phyloP scores from a whole-genome alignment of 257 asterid species.

The Thymus quinquecostatus region DNA sequence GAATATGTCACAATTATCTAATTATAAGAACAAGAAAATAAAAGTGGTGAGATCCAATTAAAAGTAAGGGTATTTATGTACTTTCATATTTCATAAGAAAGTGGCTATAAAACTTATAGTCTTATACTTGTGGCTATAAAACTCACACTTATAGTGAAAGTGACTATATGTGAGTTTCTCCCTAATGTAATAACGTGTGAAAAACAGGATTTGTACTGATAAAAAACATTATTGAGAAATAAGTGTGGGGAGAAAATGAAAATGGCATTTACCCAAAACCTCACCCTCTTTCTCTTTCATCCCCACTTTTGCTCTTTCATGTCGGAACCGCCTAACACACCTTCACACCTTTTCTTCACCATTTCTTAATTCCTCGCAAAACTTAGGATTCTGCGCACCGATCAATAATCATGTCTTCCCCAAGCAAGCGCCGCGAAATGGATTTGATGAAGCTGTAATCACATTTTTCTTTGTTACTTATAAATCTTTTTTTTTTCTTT shows the following conservation, averaged over 20 bases:
- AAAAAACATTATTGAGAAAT: neutral
- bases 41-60: too few relatives aligned
- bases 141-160: too few relatives aligned
- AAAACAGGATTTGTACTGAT: too few relatives aligned
- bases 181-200: too few relatives aligned
- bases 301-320: constrained; percentile 36
- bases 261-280: constrained; percentile 23
- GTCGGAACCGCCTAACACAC: constrained; percentile 38
- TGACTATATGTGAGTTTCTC: too few relatives aligned
- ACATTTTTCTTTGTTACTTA: constrained; percentile 1
- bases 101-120: too few relatives aligned
- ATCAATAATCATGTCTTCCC: constrained; percentile 69
- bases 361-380: constrained; percentile 18
- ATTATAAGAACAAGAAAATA: too few relatives aligned
- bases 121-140: too few relatives aligned
- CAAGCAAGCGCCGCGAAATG: constrained; percentile 94
- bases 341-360: neutral
- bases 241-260: constrained; percentile 5
- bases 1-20: too few relatives aligned
- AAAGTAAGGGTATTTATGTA: too few relatives aligned
- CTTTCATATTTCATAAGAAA: too few relatives aligned
- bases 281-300: neutral
- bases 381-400: neutral
- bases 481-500: neutral
- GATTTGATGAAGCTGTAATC: constrained; percentile 92